Conservation (phyloP, 805 yeast species). For the Candida ipomoeae region DNA sequence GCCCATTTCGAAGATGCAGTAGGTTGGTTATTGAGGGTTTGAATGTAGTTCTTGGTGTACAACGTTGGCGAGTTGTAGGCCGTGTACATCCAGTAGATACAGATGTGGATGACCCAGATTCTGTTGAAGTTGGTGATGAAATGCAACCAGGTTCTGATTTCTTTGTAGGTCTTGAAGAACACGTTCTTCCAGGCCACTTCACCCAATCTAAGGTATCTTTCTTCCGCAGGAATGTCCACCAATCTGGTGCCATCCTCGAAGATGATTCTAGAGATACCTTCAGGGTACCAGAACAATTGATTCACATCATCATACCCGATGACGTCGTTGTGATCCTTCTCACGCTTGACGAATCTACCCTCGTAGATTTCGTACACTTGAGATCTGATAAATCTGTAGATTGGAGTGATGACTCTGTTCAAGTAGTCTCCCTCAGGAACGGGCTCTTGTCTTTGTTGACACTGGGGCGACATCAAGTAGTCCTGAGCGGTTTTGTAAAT, state of each 20-base stretch:
- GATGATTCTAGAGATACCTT: slow-evolving; percentile 90
- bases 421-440: slow-evolving; percentile 88
- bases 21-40: slow-evolving; percentile 82
- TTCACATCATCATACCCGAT: slow-evolving; percentile 97
- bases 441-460: slow-evolving; percentile 82
- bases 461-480: slow-evolving; percentile 81
- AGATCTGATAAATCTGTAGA: slow-evolving; percentile 73
- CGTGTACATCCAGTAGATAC: slow-evolving; percentile 90
- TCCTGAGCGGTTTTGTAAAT: slow-evolving; percentile 93
- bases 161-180: slow-evolving; percentile 76
- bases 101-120: slow-evolving; percentile 92
- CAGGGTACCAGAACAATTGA: slow-evolving; percentile 99
- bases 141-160: slow-evolving; percentile 75
- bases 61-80: slow-evolving; percentile 90
- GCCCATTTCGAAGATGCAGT: slow-evolving; percentile 90
- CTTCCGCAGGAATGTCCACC: slow-evolving; percentile 83
- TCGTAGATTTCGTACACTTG: slow-evolving; percentile 79
- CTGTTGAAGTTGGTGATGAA: slow-evolving; percentile 69
- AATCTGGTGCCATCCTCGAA: slow-evolving; percentile 90
- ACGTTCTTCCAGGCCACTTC: slow-evolving; percentile 90
- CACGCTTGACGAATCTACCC: slow-evolving; percentile 81
- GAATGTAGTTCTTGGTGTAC: slow-evolving; percentile 83
- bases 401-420: slow-evolving; percentile 88
- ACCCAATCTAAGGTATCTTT: slow-evolving; percentile 84
- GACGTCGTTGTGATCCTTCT: slow-evolving; percentile 74